Conservation (phyloP, 352 stramenopile genomes). For the Phytophthora sp. region DNA sequence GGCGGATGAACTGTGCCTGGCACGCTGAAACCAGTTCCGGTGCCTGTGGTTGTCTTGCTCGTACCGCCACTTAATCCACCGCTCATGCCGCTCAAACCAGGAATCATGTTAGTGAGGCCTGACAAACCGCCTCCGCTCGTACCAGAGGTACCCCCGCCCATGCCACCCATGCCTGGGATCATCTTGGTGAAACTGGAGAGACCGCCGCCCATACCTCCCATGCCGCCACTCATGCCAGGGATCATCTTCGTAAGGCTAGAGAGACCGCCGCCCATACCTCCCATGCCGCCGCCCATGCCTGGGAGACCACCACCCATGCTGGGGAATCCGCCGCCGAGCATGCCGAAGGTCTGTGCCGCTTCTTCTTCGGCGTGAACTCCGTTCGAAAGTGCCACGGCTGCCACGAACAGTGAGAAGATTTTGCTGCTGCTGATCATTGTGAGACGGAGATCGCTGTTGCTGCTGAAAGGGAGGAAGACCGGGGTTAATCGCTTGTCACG, state of each 20-base stretch:
- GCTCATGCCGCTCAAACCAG: conserved; percentile 2
- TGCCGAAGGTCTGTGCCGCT: conserved; percentile 2
- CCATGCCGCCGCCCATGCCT: not conserved
- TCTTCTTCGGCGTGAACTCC: not conserved
- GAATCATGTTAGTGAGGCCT: conserved; percentile 1
- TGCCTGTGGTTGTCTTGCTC: not conserved
- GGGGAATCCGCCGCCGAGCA: conserved; percentile 1
- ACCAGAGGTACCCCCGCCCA: conserved; percentile 4
- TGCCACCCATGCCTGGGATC: conserved; percentile 8
- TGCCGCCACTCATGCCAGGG: not conserved
- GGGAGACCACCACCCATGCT: conserved; percentile 3
- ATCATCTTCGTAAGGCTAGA: too few species aligned
- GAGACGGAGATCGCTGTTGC: not conserved
- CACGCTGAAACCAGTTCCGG: too few species aligned
- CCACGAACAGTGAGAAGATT: not conserved
- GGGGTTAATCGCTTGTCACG: too few species aligned
- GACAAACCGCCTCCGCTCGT: conserved; percentile 4
- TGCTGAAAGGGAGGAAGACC: not conserved
- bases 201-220: not conserved
- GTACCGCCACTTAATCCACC: not conserved
- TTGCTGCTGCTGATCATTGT: conserved; percentile 4
- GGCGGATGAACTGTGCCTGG: too few species aligned
- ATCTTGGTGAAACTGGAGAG: conserved; percentile 8
- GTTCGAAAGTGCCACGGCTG: not conserved
- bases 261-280: too few species aligned